These are phyloP conservation scores for Heliamphora pulchella DNA, from an alignment of 179 eudicot genomes.

Conservation along the genomic window DNA sequence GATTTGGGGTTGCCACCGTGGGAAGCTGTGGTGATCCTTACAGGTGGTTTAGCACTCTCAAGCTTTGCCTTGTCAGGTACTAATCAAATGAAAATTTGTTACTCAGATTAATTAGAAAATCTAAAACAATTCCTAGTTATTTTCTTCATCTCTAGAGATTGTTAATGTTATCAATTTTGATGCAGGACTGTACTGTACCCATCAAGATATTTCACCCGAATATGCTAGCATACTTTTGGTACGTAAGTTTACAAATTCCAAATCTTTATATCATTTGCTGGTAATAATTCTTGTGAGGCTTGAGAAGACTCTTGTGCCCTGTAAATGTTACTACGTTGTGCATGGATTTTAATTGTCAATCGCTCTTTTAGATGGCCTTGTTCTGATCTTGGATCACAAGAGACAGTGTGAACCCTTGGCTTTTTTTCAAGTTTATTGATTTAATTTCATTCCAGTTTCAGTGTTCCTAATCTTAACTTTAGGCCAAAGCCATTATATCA, in stretches of 20 bases:
- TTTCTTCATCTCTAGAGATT: background rate
- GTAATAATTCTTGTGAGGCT: background rate
- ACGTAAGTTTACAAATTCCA: constrained; percentile 22
- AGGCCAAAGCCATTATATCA: background rate
- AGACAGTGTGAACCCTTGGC: background rate
- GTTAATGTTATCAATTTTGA: background rate
- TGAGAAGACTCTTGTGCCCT: background rate
- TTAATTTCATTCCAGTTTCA: background rate
- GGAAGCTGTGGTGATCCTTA: constrained; percentile 73
- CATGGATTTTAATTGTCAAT: background rate
- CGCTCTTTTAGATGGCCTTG: background rate
- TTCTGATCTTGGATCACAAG: background rate
- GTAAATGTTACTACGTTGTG: background rate
- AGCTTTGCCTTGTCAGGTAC: constrained; percentile 97
- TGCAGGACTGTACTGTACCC: constrained; percentile 92
- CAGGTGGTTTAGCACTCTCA: constrained; percentile 87
- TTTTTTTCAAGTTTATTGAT: background rate
- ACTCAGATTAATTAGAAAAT: background rate
- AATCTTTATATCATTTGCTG: background rate
- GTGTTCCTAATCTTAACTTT: background rate
- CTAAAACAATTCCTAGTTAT: background rate
- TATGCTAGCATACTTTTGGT: constrained; percentile 99
- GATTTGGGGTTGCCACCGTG: constrained; percentile 85
- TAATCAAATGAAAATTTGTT: background rate
- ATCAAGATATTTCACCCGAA: constrained; percentile 98